Conservation (phyloP, 2,329 filamentous ascomycete genomes). For the Aureobasidium sp. region DNA sequence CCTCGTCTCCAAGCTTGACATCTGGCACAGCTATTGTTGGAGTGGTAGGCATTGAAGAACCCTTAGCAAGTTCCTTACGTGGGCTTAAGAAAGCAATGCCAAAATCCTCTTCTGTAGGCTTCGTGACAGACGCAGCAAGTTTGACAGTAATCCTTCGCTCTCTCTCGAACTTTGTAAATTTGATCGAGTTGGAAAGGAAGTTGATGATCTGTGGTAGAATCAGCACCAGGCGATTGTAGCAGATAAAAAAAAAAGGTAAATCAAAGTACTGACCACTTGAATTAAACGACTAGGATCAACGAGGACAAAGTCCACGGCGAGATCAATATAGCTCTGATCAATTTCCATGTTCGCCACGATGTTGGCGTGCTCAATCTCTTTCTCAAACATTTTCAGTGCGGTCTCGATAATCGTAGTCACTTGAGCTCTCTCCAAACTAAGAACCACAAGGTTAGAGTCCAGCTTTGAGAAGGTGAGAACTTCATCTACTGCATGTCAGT, state of each 20-base stretch:
- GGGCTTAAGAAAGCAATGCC: constrained; percentile 28
- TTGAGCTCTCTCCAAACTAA: constrained; percentile 35
- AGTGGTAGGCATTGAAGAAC: background rate
- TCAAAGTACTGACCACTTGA: constrained; percentile 24
- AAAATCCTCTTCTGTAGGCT: constrained; percentile 27
- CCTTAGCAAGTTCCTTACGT: background rate
- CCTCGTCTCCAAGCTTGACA: constrained; percentile 23
- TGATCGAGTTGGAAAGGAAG: constrained; percentile 36
- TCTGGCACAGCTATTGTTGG: background rate
- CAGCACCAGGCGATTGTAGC: background rate
- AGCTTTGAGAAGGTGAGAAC: constrained; percentile 38
- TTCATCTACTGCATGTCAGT: background rate
- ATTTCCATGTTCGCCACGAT: constrained; percentile 27
- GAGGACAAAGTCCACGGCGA: constrained; percentile 29
- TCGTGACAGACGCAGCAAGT: constrained; percentile 30
- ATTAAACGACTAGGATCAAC: constrained; percentile 34
- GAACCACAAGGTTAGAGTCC: constrained; percentile 28
- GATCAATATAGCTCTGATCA: constrained; percentile 25
- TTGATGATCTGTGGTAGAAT: constrained; percentile 22
- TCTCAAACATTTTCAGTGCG: constrained; percentile 34
- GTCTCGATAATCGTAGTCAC: constrained; percentile 29
- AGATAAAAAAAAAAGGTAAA: no score
- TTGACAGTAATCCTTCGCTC: constrained; percentile 32
- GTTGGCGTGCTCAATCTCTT: constrained; percentile 30
- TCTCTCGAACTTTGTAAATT: constrained; percentile 32